Evolutionary conservation across 2,329 filamentous ascomycete species (phyloP).

Genomic region (Daldinia eschscholtzii): DNA sequence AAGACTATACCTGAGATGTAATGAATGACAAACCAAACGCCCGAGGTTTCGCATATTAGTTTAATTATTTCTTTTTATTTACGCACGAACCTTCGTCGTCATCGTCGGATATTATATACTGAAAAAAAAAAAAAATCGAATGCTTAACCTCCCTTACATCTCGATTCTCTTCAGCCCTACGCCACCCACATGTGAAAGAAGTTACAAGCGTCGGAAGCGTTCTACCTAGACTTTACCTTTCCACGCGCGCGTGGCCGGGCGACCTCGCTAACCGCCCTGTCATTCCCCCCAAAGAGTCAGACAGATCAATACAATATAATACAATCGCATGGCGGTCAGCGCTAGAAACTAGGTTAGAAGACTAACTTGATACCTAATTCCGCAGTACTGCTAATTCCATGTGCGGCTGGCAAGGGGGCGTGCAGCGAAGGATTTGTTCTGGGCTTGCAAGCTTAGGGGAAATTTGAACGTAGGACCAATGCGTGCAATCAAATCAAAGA

Average conservation of each 20-base stretch:
- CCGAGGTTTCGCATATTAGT: neutral
- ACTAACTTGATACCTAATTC: neutral
- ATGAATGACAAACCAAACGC: neutral
- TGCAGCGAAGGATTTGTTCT: neutral
- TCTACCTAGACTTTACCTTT: neutral
- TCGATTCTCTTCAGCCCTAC: constrained; percentile 12
- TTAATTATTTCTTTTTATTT: neutral
- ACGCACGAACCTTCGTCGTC: constrained; percentile 1
- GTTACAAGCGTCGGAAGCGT: neutral
- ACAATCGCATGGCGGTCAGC: neutral
- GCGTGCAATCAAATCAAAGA: neutral
- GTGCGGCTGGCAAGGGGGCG: neutral
- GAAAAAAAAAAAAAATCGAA: neutral
- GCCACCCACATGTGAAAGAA: neutral
- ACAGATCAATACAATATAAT: neutral
- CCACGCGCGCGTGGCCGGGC: neutral
- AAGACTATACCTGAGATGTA: neutral
- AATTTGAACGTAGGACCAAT: constrained; percentile 7
- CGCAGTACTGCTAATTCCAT: too few relatives aligned
- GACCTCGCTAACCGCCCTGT: constrained; percentile 3
- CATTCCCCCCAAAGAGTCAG: neutral
- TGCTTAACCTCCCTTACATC: neutral
- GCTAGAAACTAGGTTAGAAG: neutral
- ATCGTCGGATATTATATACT: constrained; percentile 1
- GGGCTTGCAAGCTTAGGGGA: neutral